Percentiles rank a stretch among this genome's conserved stretches.
Evolutionary conservation across 257 asterid genomes (phyloP).

Genomic region (Mitragyna speciosa): DNA sequence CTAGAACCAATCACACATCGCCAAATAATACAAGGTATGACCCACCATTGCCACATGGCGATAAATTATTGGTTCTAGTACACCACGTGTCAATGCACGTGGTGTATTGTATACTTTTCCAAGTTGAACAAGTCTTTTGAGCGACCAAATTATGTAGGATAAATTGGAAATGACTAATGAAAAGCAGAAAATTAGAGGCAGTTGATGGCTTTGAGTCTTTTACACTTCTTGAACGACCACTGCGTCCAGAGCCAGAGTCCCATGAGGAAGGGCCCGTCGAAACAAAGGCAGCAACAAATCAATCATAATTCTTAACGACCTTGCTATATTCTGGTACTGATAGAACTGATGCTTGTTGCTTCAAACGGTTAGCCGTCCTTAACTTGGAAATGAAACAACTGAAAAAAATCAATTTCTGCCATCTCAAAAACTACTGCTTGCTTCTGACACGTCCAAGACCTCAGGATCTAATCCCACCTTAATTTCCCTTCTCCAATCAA

Average conservation of each 20-base stretch:
- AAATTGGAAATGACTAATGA: not conserved
- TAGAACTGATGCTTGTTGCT: constrained; percentile 22
- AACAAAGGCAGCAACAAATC: not conserved
- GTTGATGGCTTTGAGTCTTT: constrained; percentile 17
- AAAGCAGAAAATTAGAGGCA: not conserved
- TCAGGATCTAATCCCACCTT: not conserved
- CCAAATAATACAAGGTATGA: too few species aligned
- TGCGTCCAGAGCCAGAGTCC: not conserved
- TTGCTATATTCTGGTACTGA: not conserved
- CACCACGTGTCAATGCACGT: too few species aligned
- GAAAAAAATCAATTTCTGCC: not conserved
- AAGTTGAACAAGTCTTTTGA: not conserved
- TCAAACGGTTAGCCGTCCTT: constrained; percentile 19
- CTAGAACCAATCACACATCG: too few species aligned
- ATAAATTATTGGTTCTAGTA: too few species aligned
- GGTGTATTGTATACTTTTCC: too few species aligned
- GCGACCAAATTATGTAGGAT: not conserved
- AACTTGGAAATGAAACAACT: constrained; percentile 27
- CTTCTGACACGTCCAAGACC: constrained; percentile 23
- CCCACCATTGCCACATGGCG: too few species aligned
- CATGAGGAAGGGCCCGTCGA: not conserved
- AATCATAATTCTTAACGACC: constrained; percentile 18
- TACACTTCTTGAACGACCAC: constrained; percentile 10
- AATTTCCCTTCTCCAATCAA: not conserved
- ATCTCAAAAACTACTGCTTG: constrained; percentile 14